These are phyloP conservation scores for Aspergillus arachidicola DNA, from an alignment of 2,329 filamentous ascomycete genomes.

Conservation along the genomic window DNA sequence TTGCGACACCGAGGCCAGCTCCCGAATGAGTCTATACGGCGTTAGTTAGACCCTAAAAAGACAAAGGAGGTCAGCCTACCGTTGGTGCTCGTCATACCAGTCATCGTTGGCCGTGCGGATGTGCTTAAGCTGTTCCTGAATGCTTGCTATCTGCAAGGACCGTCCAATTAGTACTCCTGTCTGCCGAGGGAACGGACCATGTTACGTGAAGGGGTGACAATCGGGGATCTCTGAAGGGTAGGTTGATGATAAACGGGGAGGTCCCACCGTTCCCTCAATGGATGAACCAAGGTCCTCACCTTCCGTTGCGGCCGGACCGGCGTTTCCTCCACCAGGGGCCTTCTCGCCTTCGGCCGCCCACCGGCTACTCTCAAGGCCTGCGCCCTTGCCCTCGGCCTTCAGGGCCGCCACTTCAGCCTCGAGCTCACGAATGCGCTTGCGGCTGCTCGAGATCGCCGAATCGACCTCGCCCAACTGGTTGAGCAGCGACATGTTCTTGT, in stretches of 20 bases:
- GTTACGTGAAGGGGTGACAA: conserved; percentile 35
- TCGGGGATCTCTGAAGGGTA: conserved; percentile 27
- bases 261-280: conserved; percentile 52
- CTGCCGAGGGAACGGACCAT: conserved; percentile 24
- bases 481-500: conserved; percentile 44
- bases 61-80: conserved; percentile 31
- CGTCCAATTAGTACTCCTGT: conserved; percentile 16
- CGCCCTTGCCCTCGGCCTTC: conserved; percentile 38
- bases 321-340: conserved; percentile 30
- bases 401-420: conserved; percentile 42
- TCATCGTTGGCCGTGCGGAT: conserved; percentile 49
- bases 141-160: conserved; percentile 49
- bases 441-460: conserved; percentile 36
- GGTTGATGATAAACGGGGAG: conserved; percentile 41
- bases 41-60: conserved; percentile 12
- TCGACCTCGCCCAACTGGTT: conserved; percentile 44
- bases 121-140: conserved; percentile 50
- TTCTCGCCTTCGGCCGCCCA: conserved; percentile 42
- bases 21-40: conserved; percentile 37
- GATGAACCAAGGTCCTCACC: conserved; percentile 52
- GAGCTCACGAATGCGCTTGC: conserved; percentile 41
- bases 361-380: conserved; percentile 41
- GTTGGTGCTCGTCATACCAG: conserved; percentile 47
- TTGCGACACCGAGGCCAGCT: conserved; percentile 39
- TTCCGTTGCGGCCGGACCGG: conserved; percentile 43